Evolutionary conservation across 2,329 filamentous ascomycete species (phyloP).

Genomic region (Fusarium armeniacum): DNA sequence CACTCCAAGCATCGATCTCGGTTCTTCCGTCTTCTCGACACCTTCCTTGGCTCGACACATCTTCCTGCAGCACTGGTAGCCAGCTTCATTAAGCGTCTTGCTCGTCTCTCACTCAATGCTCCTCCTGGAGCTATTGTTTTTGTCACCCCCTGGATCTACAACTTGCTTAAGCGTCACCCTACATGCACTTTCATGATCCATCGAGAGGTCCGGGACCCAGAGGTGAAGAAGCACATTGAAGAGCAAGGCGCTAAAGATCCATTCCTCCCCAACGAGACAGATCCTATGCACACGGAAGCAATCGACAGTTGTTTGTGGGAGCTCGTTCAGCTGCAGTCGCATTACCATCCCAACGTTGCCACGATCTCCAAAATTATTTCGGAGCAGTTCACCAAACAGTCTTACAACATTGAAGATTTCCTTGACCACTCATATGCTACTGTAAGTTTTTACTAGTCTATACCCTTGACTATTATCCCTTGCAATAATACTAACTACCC

Average conservation of each 20-base stretch:
- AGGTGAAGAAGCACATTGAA: slow-evolving; percentile 71
- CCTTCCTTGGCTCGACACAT: slow-evolving; percentile 91
- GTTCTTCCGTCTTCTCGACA: slow-evolving; percentile 93
- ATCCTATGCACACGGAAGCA: slow-evolving; percentile 87
- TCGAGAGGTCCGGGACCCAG: slow-evolving; percentile 73
- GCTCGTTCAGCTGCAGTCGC: slow-evolving; percentile 87
- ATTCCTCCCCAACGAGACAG: slow-evolving; percentile 79
- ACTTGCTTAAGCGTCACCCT: slow-evolving; percentile 90
- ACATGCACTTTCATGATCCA: slow-evolving; percentile 97
- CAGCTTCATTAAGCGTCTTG: slow-evolving; percentile 95
- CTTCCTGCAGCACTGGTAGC: slow-evolving; percentile 91
- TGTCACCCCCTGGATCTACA: slow-evolving; percentile 94
- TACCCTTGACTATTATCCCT: background rate
- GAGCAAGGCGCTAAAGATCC: slow-evolving; percentile 76
- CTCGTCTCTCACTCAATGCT: slow-evolving; percentile 85
- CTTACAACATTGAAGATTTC: slow-evolving; percentile 97
- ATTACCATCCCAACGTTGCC: slow-evolving; percentile 97
- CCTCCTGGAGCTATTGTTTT: slow-evolving; percentile 91
- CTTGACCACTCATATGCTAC: slow-evolving; percentile 92
- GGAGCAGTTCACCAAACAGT: slow-evolving; percentile 96
- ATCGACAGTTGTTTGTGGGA: slow-evolving; percentile 98
- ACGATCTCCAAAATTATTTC: slow-evolving; percentile 93
- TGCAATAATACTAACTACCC: background rate
- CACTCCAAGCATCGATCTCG: slow-evolving; percentile 95
- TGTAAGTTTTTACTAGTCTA: slow-evolving; percentile 63